Conservation (phyloP, 257 asterid species). For the Primulina huaijiensis region DNA sequence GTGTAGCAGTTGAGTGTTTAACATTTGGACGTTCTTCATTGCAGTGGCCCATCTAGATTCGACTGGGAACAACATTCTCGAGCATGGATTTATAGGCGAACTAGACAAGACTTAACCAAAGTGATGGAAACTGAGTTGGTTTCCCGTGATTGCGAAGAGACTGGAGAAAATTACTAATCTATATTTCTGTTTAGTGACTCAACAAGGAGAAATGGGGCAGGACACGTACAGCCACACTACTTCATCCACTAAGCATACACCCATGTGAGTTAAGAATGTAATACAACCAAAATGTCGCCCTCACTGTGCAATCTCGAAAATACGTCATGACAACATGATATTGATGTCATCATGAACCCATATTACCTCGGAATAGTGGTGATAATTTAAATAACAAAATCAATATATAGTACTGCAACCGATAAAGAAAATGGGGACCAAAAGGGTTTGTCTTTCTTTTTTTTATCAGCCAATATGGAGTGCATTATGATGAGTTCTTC, state of each 20-base stretch:
- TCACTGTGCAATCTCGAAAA: too few species aligned
- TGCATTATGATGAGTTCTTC: too few species aligned
- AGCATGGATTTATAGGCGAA: constrained; percentile 77
- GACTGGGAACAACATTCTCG: constrained; percentile 72
- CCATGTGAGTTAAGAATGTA: too few species aligned
- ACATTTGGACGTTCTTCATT: constrained; percentile 21
- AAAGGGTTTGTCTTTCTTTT: neutral
- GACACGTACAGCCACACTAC: too few species aligned
- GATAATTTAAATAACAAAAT: neutral
- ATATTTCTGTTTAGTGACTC: too few species aligned
- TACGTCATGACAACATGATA: neutral
- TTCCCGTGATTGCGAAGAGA: too few species aligned
- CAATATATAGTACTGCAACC: too few species aligned
- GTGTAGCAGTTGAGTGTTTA: neutral
- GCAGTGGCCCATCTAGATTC: constrained; percentile 89
- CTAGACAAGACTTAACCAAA: constrained; percentile 41
- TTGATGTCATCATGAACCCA: neutral
- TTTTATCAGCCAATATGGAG: too few species aligned
- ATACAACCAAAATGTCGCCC: too few species aligned
- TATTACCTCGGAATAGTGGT: neutral
- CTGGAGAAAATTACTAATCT: too few species aligned
- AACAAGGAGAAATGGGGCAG: too few species aligned
- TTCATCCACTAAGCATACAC: too few species aligned
- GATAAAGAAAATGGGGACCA: neutral
- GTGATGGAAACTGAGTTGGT: constrained; percentile 60